phyloP scores from a whole-genome alignment of 2,329 filamentous ascomycete genomes.

The Trichoderma sp. region DNA sequence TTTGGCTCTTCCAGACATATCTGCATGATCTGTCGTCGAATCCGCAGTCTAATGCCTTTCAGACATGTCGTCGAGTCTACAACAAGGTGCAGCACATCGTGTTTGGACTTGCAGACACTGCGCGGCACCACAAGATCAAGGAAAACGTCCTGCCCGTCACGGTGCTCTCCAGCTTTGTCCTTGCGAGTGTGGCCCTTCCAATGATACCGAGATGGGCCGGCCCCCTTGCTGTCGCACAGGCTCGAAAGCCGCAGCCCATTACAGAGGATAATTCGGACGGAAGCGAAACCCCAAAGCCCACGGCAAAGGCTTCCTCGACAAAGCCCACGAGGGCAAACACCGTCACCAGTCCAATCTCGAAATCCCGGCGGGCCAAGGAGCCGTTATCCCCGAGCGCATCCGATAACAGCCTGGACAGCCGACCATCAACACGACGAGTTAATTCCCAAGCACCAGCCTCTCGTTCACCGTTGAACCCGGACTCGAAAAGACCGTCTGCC shows the following conservation, averaged over 20 bases:
- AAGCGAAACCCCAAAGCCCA: constrained; percentile 48
- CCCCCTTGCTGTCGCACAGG: constrained; percentile 77
- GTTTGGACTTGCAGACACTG: constrained; percentile 70
- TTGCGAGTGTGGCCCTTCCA: constrained; percentile 73
- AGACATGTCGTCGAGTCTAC: constrained; percentile 79
- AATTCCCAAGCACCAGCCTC: constrained; percentile 25
- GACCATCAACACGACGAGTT: constrained; percentile 29
- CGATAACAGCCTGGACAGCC: constrained; percentile 36
- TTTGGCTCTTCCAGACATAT: constrained; percentile 88
- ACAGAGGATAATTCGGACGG: constrained; percentile 34
- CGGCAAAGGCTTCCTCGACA: constrained; percentile 66
- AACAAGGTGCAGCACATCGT: constrained; percentile 88
- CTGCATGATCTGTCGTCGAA: constrained; percentile 75
- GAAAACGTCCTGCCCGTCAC: constrained; percentile 80
- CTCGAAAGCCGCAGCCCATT: constrained; percentile 64
- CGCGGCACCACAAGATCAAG: constrained; percentile 70
- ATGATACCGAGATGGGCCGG: constrained; percentile 75
- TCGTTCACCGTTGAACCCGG: constrained; percentile 29
- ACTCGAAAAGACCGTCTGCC: constrained; percentile 46
- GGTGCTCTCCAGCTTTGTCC: constrained; percentile 75
- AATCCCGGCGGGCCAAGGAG: constrained; percentile 49
- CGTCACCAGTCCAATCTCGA: constrained; percentile 51
- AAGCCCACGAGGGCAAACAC: constrained; percentile 65
- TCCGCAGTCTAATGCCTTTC: constrained; percentile 73
- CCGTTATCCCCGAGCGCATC: constrained; percentile 46